Percentiles rank a stretch among this genome's conserved stretches.
phyloP scores from a whole-genome alignment of 345 rosid species.

The Aquilaria sinensis region DNA sequence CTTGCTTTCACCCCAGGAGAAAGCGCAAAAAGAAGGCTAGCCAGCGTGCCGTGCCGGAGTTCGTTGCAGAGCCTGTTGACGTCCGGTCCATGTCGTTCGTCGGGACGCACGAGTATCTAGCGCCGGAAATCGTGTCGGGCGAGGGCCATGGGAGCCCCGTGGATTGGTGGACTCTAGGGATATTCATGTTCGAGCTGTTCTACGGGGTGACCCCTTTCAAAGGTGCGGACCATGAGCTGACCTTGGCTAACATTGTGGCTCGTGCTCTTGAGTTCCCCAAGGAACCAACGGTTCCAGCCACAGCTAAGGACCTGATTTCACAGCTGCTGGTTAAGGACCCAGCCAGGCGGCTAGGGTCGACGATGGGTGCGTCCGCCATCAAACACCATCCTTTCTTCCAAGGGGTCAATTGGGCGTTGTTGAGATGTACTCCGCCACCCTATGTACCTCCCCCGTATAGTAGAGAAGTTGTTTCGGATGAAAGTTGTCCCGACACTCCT shows the following conservation, averaged over 20 bases:
- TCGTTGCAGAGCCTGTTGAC: slow-evolving; percentile 80
- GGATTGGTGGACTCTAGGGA: slow-evolving; percentile 96
- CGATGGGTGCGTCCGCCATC: slow-evolving; percentile 78
- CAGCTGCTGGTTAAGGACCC: slow-evolving; percentile 80
- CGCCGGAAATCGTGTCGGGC: slow-evolving; percentile 88
- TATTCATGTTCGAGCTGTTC: slow-evolving; percentile 75
- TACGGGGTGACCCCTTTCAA: slow-evolving; percentile 75
- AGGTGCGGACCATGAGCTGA: slow-evolving; percentile 87
- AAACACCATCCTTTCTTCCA: slow-evolving; percentile 80
- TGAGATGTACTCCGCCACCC: slow-evolving; percentile 77
- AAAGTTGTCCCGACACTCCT: slow-evolving; percentile 58
- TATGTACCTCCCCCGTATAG: slow-evolving; percentile 67
- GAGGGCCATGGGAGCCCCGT: slow-evolving; percentile 90
- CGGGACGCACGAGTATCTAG: slow-evolving; percentile 91
- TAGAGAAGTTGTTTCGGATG: slow-evolving; percentile 54
- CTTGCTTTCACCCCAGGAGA: slow-evolving; percentile 74
- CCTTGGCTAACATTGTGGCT: slow-evolving; percentile 85
- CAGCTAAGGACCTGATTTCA: slow-evolving; percentile 62
- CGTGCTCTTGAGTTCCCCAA: slow-evolving; percentile 90
- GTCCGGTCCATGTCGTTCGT: slow-evolving; percentile 92
- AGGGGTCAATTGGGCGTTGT: slow-evolving; percentile 90
- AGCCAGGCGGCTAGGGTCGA: slow-evolving; percentile 60
- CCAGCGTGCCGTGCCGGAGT: slow-evolving; percentile 53
- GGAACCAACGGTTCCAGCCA: slow-evolving; percentile 51
- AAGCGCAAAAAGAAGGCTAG: slow-evolving; percentile 57